Percentiles rank a stretch among this genome's conserved stretches.
phyloP scores from a whole-genome alignment of 2,329 filamentous ascomycete genomes.

The Ceratocystis cubensis region DNA sequence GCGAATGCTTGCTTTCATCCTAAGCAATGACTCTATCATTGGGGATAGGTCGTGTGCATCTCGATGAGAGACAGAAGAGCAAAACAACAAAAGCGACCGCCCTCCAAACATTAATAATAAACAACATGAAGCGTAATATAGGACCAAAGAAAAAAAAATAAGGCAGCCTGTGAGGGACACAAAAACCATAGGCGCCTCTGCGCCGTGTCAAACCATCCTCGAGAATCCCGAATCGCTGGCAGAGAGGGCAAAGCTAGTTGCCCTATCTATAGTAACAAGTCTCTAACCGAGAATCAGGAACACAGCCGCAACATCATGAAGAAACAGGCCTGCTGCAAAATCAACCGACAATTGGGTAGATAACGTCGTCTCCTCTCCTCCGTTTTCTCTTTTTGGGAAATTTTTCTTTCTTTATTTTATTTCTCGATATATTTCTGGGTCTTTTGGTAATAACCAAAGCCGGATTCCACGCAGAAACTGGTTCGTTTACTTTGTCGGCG shows the following conservation, averaged over 20 bases:
- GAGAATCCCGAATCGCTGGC: too few relatives aligned
- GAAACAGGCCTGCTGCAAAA: too few relatives aligned
- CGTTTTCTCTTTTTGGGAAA: not conserved
- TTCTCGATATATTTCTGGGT: not conserved
- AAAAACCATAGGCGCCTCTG: not conserved
- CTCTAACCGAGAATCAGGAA: too few relatives aligned
- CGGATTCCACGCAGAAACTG: not conserved
- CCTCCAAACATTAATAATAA: not conserved
- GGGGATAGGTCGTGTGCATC: not conserved
- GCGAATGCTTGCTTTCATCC: not conserved
- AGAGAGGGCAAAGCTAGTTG: too few relatives aligned
- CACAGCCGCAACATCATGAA: too few relatives aligned
- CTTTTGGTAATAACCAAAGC: not conserved
- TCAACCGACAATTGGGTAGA: not conserved
- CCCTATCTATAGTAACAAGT: too few relatives aligned
- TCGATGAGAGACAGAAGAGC: not conserved
- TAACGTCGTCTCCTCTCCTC: not conserved
- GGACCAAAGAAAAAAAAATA: not conserved
- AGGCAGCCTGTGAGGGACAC: not conserved
- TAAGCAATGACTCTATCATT: not conserved
- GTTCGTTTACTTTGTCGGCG: not conserved
- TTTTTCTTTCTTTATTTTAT: not conserved
- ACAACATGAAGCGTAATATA: not conserved
- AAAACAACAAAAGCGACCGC: not conserved
- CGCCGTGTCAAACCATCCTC: too few relatives aligned